These are phyloP conservation scores for Lasiodiplodia gonubiensis DNA, from an alignment of 2,329 filamentous ascomycete genomes.

Conservation along the genomic window DNA sequence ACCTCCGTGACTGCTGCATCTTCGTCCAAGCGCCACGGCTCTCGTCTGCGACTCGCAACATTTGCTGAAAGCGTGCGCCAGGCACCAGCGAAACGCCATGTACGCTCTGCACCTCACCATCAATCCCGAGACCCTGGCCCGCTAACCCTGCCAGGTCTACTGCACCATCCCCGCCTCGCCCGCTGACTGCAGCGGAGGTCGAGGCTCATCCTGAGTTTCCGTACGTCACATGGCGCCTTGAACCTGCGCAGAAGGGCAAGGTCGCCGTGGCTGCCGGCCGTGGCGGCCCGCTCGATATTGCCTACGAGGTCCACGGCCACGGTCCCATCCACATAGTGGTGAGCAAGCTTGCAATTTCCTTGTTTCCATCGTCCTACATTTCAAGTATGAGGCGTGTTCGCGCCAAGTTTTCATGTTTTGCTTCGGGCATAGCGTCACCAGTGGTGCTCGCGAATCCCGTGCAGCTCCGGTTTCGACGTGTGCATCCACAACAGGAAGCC, in stretches of 20 bases:
- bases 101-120: slow-evolving; percentile 11
- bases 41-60: slow-evolving; percentile 13
- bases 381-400: slow-evolving; percentile 20
- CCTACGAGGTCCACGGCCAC: slow-evolving; percentile 80
- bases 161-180: slow-evolving; percentile 32
- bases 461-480: slow-evolving; percentile 16
- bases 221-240: slow-evolving; percentile 71
- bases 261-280: slow-evolving; percentile 69
- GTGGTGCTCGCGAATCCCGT: slow-evolving; percentile 18
- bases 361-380: slow-evolving; percentile 20
- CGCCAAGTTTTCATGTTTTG: slow-evolving; percentile 20
- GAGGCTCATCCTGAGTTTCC: slow-evolving; percentile 69
- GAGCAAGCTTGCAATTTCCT: slow-evolving; percentile 46
- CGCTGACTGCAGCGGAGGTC: slow-evolving; percentile 63
- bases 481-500: slow-evolving; percentile 15
- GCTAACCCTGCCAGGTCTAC: slow-evolving; percentile 21
- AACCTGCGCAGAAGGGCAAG: slow-evolving; percentile 67
- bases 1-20: slow-evolving; percentile 20
- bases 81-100: slow-evolving; percentile 21
- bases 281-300: slow-evolving; percentile 76
- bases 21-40: slow-evolving; percentile 16
- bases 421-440: slow-evolving; percentile 3
- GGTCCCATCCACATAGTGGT: slow-evolving; percentile 76
- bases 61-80: slow-evolving; percentile 5
- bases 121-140: not conserved